Evolutionary conservation across 192 early-diverging fungal species (phyloP), one percentile per base, ranked within the genome.

Genomic region (Linnemannia hyalina): DNA sequence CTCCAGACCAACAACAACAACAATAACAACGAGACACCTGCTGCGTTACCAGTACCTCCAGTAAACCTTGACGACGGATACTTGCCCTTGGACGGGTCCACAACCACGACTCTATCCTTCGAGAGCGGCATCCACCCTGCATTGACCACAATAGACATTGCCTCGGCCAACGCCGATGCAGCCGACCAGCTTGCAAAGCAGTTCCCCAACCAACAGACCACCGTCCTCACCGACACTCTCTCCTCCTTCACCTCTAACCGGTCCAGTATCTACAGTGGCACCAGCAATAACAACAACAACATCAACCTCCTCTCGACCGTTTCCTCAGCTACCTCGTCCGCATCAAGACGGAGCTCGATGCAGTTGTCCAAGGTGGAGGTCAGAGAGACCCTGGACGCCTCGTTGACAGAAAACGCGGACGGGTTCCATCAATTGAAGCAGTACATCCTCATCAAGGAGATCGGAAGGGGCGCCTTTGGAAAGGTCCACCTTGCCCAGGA

Each of bases 391-490:
- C 57, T 80, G 20, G 79, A 81, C 72, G 97, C 98, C 22, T 90
- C 91, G 44, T 88, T 95, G 6, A 89, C 82, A 49, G 96, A 97
- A 76, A 91, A 90, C 74, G 92, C 90, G 15, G 92, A 95, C 20
- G 97, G 97, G 38, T 63, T 88, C n/a, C 90, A 92, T 65, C 91
- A 93, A 40, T 88, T 99, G 72, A 97, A 96, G 90, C 92, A 98
- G 68, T 99, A 99, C 80, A 73, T 91, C 35, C 75, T 99, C 16
- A 91, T 91, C 75, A 87, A 93, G 63, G 91, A 92, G 75, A 93
- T 99, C 55, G 98, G 98, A 18, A 88, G 91, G 29, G 98, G 98
- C 29, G 92, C 95, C 46, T 99, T 94, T 88, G 98, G 98, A 38
- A 96, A 93, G 7, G 98, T 99, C 2, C 93, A 95, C 85, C 87